phyloP scores from a whole-genome alignment of 306 rosid species.

The Sindora glabra region DNA sequence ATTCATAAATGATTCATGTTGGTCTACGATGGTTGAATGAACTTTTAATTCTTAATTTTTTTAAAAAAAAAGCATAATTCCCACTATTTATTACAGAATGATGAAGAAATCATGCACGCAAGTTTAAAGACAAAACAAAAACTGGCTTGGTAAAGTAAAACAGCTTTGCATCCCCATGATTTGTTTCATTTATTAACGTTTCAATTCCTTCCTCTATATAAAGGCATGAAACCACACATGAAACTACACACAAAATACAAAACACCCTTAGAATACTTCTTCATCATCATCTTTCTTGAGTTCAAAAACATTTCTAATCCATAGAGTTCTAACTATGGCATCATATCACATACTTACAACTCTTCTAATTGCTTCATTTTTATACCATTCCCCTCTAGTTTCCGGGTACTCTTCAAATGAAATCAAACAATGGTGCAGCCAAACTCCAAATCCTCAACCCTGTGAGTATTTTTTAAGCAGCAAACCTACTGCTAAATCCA shows the following conservation, averaged over 20 bases:
- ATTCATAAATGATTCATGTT: no score
- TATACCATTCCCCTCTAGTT: no score
- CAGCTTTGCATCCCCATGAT: neutral
- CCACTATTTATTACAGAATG: no score
- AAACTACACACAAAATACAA: no score
- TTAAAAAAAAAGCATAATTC: no score
- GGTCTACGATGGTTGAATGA: no score
- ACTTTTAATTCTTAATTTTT: no score
- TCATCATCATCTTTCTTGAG: neutral
- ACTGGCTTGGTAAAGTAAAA: neutral
- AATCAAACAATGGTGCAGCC: constrained; percentile 33
- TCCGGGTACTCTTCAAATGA: constrained; percentile 12
- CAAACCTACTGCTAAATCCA: neutral
- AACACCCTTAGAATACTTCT: neutral
- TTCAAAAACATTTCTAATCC: neutral
- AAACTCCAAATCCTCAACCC: constrained; percentile 43
- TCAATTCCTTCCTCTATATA: neutral
- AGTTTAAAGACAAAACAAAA: neutral
- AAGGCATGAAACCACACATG: neutral
- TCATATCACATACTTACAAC: no score
- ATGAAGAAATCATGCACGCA: no score
- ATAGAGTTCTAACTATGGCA: neutral
- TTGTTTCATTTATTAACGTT: neutral
- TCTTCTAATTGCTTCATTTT: no score
- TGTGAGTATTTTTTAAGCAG: constrained; percentile 29